These are phyloP conservation scores for Dillenia turbinata DNA, from an alignment of 164 flowering plant genomes.

Conservation along the genomic window DNA sequence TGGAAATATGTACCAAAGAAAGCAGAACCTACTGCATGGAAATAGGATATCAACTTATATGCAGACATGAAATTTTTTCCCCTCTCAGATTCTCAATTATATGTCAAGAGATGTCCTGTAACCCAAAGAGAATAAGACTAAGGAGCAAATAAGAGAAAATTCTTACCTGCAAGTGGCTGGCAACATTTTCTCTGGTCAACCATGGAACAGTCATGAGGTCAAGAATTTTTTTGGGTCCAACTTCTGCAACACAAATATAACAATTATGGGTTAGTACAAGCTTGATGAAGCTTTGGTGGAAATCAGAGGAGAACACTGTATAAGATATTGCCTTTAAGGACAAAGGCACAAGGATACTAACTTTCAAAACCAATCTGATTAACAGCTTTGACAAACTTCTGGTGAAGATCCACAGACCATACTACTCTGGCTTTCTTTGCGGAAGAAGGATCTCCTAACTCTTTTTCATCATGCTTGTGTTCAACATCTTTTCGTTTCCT, in stretches of 20 bases:
- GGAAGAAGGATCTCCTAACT: slow-evolving; percentile 43
- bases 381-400: slow-evolving; percentile 88
- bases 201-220: slow-evolving; percentile 94
- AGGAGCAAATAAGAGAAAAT: not conserved
- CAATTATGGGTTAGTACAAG: slow-evolving; percentile 17
- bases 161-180: slow-evolving; percentile 94
- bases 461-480: slow-evolving; percentile 52
- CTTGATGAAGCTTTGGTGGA: slow-evolving; percentile 8
- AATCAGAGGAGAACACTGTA: slow-evolving; percentile 3
- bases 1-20: no score
- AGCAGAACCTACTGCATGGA: no score
- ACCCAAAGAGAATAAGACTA: no score
- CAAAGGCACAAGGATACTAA: slow-evolving; percentile 31
- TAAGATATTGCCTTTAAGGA: not conserved
- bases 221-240: slow-evolving; percentile 93
- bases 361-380: slow-evolving; percentile 88
- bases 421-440: slow-evolving; percentile 83
- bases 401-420: slow-evolving; percentile 95
- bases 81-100: no score
- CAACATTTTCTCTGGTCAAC: slow-evolving; percentile 96
- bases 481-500: slow-evolving; percentile 75
- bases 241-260: slow-evolving; percentile 53
- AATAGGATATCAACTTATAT: not conserved
- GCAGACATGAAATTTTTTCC: no score
- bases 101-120: no score